Conservation (phyloP, 2,329 filamentous ascomycete species). For the Aphanoascus verrucosus region DNA sequence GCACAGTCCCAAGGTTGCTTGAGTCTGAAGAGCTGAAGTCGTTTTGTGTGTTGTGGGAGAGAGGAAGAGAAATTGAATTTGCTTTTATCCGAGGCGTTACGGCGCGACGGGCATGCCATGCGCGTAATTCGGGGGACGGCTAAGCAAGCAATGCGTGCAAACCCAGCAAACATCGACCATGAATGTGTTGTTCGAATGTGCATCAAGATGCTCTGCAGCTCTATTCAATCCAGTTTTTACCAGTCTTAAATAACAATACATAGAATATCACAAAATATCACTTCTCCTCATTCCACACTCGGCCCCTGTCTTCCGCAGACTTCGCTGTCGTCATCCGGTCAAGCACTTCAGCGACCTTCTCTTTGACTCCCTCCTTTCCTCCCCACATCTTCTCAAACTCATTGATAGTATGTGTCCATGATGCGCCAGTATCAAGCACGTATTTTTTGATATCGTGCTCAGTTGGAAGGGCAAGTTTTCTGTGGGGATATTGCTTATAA, state of each 20-base stretch:
- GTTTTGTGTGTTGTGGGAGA: not conserved
- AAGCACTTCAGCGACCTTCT: conserved; percentile 60
- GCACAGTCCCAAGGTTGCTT: not conserved
- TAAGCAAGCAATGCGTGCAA: not conserved
- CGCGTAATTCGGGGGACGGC: not conserved
- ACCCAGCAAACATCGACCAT: not conserved
- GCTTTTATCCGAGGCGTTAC: conserved; percentile 4
- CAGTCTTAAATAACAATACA: not conserved
- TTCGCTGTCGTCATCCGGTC: conserved; percentile 48
- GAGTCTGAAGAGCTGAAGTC: not conserved
- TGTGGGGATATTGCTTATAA: conserved; percentile 65
- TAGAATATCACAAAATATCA: not conserved
- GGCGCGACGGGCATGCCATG: not conserved
- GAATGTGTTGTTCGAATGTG: not conserved
- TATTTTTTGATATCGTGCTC: conserved; percentile 47
- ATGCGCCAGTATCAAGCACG: conserved; percentile 28
- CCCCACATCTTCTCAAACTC: conserved; percentile 51
- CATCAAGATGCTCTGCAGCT: not conserved
- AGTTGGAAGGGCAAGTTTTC: conserved; percentile 57
- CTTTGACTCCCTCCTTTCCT: conserved; percentile 57
- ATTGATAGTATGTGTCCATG: conserved; percentile 49
- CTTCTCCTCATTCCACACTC: conserved; percentile 3
- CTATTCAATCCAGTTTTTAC: not conserved
- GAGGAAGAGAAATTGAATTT: not conserved
- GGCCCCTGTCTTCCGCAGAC: conserved; percentile 27